Base-by-base conservation (phyloP, 257 asterid genomes). In the Solanum raphanifolium region DNA sequence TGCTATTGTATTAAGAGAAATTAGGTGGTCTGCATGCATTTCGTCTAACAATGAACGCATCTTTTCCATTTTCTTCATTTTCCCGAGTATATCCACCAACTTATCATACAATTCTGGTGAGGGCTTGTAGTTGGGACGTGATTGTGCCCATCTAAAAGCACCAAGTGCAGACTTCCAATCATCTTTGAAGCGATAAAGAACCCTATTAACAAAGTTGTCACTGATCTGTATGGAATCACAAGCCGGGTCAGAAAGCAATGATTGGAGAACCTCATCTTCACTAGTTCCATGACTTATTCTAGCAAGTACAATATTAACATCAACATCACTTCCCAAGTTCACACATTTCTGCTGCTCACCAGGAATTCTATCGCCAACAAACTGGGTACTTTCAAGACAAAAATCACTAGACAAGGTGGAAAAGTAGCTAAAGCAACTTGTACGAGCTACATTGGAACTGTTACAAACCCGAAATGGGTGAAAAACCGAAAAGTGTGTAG, bases 101-200 rank as follows among this genome's bases (percentile, higher is more conserved):
- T 91, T 92, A 87, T 94, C 98, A 60, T 94, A 95, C 83, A 90
- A 84, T 60, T 91, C 94, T 0, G 95, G 94, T 34, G 88, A 81
- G 60, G 97, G 96, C 81, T 88, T 92, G 81, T 92, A 92, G 71
- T 74, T 92, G 0, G 93, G 79, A 83, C 83, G 91, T 41, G 96
- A 86, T 86, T 94, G 93, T 13, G 88, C 96, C 99, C 99, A 97
- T 87, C 95, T 91, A 32, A 95, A 92, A 69, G 93, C 93, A 52
- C 98, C 98, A 91, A 97, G 83, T 16, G 99, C 98, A 43, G 95
- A 90, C 85, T 93, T 96, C 97, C 99, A 96, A 89, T 96, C 98
- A 90, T 96, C 98, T 88, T 93, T 95, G 88, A 97, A 97, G 31
- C 98, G 94, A 85, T 90, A 88, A 75, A 97, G 96, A 91, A 97